Conservation (phyloP, 2,329 filamentous ascomycete species). For the Diaporthe sp. region DNA sequence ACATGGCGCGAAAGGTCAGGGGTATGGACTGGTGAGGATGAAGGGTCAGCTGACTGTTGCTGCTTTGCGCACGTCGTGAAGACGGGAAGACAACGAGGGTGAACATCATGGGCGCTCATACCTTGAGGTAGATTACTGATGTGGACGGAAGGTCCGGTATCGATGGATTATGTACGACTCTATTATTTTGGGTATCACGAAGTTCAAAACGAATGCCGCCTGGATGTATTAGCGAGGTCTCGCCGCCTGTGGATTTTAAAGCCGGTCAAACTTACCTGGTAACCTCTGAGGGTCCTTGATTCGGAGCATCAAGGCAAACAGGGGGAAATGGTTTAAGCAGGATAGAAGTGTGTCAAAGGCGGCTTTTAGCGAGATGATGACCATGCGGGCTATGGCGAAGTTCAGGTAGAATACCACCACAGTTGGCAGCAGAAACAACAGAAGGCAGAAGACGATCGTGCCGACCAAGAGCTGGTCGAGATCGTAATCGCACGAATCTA, state of each 20-base stretch:
- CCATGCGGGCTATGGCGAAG: slow-evolving; percentile 94
- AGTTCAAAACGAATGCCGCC: slow-evolving; percentile 93
- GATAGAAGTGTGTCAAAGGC: slow-evolving; percentile 91
- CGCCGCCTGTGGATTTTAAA: neutral
- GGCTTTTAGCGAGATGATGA: slow-evolving; percentile 93
- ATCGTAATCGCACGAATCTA: slow-evolving; percentile 99
- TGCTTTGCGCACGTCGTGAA: slow-evolving; percentile 26
- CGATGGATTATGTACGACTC: slow-evolving; percentile 53
- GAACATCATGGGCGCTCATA: slow-evolving; percentile 52
- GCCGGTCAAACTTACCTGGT: slow-evolving; percentile 70
- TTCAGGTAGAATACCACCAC: slow-evolving; percentile 97
- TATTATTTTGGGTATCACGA: slow-evolving; percentile 74
- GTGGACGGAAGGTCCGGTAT: slow-evolving; percentile 68
- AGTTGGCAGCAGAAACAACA: slow-evolving; percentile 95
- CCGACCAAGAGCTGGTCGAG: slow-evolving; percentile 95
- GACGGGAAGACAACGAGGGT: neutral
- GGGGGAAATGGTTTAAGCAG: slow-evolving; percentile 95
- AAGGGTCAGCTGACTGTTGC: slow-evolving; percentile 5
- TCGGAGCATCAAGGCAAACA: slow-evolving; percentile 96
- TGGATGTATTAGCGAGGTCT: slow-evolving; percentile 47
- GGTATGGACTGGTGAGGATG: slow-evolving; percentile 77
- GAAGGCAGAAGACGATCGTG: slow-evolving; percentile 94
- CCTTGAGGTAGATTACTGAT: slow-evolving; percentile 89
- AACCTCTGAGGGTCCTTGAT: slow-evolving; percentile 92
- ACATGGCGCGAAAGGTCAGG: slow-evolving; percentile 91